These are phyloP conservation scores for Suhomyces emberorum DNA, from an alignment of 805 yeast genomes.

Conservation along the genomic window DNA sequence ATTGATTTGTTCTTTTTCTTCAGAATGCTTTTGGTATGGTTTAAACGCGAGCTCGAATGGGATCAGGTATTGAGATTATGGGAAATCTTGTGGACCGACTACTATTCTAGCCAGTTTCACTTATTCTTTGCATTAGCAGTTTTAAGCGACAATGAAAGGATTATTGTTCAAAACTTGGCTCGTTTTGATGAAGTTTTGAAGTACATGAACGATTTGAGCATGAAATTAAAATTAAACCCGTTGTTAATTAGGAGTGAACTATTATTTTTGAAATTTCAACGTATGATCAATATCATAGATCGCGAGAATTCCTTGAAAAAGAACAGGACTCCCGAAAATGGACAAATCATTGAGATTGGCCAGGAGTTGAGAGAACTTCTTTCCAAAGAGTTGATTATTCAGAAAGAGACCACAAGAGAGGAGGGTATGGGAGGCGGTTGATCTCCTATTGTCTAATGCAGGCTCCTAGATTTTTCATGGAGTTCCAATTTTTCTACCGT, in stretches of 20 bases:
- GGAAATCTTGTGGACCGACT: slow-evolving; percentile 92
- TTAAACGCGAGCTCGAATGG: slow-evolving; percentile 84
- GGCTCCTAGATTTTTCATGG: too few relatives aligned
- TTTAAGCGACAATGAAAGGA: slow-evolving; percentile 79
- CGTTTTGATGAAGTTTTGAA: slow-evolving; percentile 90
- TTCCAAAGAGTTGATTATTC: slow-evolving; percentile 58
- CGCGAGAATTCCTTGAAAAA: slow-evolving; percentile 34
- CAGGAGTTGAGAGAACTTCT: slow-evolving; percentile 59
- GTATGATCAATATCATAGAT: slow-evolving; percentile 78
- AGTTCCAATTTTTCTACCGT: too few relatives aligned
- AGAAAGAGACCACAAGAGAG: slow-evolving; percentile 52
- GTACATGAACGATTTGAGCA: slow-evolving; percentile 86
- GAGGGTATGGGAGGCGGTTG: slow-evolving; percentile 47
- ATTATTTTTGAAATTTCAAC: slow-evolving; percentile 72
- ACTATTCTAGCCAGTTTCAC: slow-evolving; percentile 81
- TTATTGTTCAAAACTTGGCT: slow-evolving; percentile 67
- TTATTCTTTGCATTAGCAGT: slow-evolving; percentile 84
- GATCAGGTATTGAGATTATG: slow-evolving; percentile 75
- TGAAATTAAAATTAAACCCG: slow-evolving; percentile 71
- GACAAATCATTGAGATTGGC: slow-evolving; percentile 32
- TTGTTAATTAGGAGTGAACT: slow-evolving; percentile 81
- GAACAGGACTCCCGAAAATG: slow-evolving; percentile 5
- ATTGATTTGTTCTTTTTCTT: slow-evolving; percentile 90
- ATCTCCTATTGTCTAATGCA: slow-evolving; percentile 1
- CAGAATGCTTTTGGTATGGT: slow-evolving; percentile 94